These are phyloP conservation scores for Phanerochaete sordida DNA, from an alignment of 768 basidiomycete species.

Conservation along the genomic window DNA sequence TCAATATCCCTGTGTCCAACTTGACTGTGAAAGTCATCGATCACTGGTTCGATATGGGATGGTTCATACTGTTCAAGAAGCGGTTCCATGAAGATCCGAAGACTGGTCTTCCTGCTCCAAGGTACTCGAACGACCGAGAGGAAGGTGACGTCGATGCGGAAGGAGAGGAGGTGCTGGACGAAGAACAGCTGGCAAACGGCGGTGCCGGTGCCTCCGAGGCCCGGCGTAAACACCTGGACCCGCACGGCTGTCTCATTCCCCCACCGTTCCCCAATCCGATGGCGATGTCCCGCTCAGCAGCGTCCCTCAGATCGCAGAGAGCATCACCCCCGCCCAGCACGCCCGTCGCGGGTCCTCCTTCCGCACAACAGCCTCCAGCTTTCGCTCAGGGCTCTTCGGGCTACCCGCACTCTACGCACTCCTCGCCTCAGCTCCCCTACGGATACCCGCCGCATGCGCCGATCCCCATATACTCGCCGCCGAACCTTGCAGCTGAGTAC, in stretches of 20 bases:
- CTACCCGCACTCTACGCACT: not conserved
- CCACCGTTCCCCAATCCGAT: conserved; percentile 1
- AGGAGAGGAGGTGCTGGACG: not conserved
- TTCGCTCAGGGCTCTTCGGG: not conserved
- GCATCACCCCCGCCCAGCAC: not conserved
- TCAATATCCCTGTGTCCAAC: conserved; percentile 68
- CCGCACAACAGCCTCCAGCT: not conserved
- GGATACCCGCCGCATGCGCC: not conserved
- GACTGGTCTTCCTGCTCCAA: conserved; percentile 19
- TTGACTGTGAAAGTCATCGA: conserved; percentile 72
- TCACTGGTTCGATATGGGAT: conserved; percentile 74
- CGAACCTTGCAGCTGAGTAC: not conserved
- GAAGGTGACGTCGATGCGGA: not conserved
- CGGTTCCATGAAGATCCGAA: conserved; percentile 37
- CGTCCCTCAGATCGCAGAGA: not conserved
- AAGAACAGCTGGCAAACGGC: conserved; percentile 1
- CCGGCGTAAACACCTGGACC: conserved; percentile 5
- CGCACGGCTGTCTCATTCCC: conserved; percentile 1
- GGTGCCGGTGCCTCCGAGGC: not conserved
- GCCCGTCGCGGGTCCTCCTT: not conserved
- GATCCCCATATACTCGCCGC: not conserved
- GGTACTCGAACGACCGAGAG: conserved; percentile 12
- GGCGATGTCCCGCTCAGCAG: not conserved
- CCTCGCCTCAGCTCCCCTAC: not conserved
- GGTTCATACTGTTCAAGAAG: conserved; percentile 72